These are phyloP conservation scores for Kazachstania martiniae DNA, from an alignment of 805 yeast species.

Conservation along the genomic window DNA sequence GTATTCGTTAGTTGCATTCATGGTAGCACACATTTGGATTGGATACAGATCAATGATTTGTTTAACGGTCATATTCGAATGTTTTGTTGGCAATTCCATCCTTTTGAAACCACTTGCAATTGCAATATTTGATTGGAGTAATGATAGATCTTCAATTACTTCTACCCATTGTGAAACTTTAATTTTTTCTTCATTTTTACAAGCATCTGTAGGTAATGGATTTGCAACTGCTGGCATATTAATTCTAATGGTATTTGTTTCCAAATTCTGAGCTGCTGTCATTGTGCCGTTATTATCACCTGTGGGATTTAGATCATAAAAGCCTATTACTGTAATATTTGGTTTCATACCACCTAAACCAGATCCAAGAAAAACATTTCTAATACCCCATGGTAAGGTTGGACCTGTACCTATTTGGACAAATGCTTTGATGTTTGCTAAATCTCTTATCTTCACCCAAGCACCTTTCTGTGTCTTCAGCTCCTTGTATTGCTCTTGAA, in stretches of 20 bases:
- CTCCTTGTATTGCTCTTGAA: slow-evolving; percentile 57
- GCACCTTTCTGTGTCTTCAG: slow-evolving; percentile 63
- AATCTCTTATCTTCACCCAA: slow-evolving; percentile 76
- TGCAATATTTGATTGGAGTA: slow-evolving; percentile 86
- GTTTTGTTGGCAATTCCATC: slow-evolving; percentile 49
- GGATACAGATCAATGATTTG: slow-evolving; percentile 84
- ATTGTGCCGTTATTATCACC: background rate
- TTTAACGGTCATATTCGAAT: slow-evolving; percentile 22
- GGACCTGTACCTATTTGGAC: slow-evolving; percentile 88
- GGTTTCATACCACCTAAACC: slow-evolving; percentile 99
- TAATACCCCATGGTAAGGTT: slow-evolving; percentile 84
- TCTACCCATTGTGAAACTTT: slow-evolving; percentile 82
- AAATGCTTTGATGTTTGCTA: slow-evolving; percentile 77
- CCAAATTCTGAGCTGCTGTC: slow-evolving; percentile 1
- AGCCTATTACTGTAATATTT: slow-evolving; percentile 85
- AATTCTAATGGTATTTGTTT: slow-evolving; percentile 2
- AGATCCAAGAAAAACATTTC: slow-evolving; percentile 84
- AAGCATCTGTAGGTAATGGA: slow-evolving; percentile 64
- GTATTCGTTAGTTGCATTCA: slow-evolving; percentile 22
- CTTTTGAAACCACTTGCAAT: slow-evolving; percentile 79
- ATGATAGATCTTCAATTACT: slow-evolving; percentile 76
- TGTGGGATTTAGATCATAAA: slow-evolving; percentile 48
- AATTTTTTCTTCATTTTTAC: slow-evolving; percentile 60
- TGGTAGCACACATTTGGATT: slow-evolving; percentile 87
- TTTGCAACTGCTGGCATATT: slow-evolving; percentile 3